These are phyloP conservation scores for Candolleomyces eurysporus DNA, from an alignment of 768 basidiomycete species.

Conservation along the genomic window DNA sequence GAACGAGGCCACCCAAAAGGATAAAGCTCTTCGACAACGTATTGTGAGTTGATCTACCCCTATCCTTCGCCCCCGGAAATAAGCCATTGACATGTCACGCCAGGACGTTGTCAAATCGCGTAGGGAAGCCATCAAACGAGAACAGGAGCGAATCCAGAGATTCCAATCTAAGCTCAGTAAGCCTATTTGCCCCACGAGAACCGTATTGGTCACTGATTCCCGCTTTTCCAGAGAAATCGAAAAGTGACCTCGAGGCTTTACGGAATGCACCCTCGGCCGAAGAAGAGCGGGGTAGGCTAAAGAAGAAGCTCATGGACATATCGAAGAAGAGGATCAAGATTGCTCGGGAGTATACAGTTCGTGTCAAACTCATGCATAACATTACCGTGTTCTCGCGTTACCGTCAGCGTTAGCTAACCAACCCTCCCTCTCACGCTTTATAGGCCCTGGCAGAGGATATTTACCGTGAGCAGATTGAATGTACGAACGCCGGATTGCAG, in stretches of 20 bases:
- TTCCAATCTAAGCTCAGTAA: constrained; percentile 41
- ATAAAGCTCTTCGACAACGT: constrained; percentile 4
- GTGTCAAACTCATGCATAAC: neutral
- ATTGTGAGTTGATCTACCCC: neutral
- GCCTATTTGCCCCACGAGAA: constrained; percentile 15
- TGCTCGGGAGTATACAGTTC: constrained; percentile 20
- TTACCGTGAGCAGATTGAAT: constrained; percentile 14
- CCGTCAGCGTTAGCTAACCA: too few species aligned
- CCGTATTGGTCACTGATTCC: neutral
- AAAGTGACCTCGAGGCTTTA: constrained; percentile 37
- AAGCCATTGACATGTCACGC: neutral
- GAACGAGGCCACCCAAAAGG: constrained; percentile 25
- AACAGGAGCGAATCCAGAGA: constrained; percentile 26
- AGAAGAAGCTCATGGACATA: constrained; percentile 40
- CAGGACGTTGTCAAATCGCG: constrained; percentile 37
- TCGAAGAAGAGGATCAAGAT: constrained; percentile 51
- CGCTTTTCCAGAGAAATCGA: constrained; percentile 23
- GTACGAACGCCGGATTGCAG: constrained; percentile 57
- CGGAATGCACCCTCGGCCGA: constrained; percentile 47
- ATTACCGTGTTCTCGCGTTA: neutral
- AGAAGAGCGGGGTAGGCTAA: constrained; percentile 42
- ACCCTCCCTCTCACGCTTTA: neutral
- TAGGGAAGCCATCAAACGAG: constrained; percentile 29
- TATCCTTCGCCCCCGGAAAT: too few species aligned
- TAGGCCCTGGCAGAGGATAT: neutral